Conservation (phyloP, 495 filamentous ascomycete species). For the Penicillium salamii region DNA sequence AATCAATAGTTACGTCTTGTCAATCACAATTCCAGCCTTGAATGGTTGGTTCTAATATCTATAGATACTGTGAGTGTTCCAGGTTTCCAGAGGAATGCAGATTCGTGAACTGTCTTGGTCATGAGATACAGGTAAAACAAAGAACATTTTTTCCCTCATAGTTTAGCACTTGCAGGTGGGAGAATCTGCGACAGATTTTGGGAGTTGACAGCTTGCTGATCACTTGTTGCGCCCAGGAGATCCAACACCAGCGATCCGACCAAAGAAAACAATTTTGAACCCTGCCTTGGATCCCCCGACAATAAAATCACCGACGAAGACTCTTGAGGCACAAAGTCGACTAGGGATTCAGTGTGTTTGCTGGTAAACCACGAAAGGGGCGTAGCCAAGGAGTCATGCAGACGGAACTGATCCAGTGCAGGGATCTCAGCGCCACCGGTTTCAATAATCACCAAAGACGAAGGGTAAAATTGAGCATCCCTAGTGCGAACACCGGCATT, state of each 20-base stretch:
- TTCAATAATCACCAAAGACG: conserved; percentile 39
- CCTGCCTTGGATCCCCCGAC: conserved; percentile 53
- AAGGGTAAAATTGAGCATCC: conserved; percentile 36
- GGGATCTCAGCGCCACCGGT: conserved; percentile 43
- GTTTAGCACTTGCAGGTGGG: neutral
- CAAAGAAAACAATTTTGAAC: conserved; percentile 57
- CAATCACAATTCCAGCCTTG: no score
- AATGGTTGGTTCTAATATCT: no score
- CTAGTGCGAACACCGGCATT: conserved; percentile 34
- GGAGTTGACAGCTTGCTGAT: conserved; percentile 22
- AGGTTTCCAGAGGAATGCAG: no score
- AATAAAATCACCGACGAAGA: conserved; percentile 41
- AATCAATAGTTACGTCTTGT: neutral
- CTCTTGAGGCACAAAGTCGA: conserved; percentile 51
- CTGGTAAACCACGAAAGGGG: conserved; percentile 58
- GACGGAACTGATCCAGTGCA: conserved; percentile 26
- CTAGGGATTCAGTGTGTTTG: conserved; percentile 53
- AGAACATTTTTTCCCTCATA: neutral
- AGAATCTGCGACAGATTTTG: neutral
- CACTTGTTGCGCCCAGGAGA: conserved; percentile 27
- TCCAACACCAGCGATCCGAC: conserved; percentile 46
- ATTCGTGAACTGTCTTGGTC: no score
- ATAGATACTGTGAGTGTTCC: no score
- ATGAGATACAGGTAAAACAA: no score
- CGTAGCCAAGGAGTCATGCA: conserved; percentile 30